Evolutionary conservation across 352 stramenopile species (phyloP), one percentile per base, ranked within the genome.

Genomic region (Pythium myriotylum): DNA sequence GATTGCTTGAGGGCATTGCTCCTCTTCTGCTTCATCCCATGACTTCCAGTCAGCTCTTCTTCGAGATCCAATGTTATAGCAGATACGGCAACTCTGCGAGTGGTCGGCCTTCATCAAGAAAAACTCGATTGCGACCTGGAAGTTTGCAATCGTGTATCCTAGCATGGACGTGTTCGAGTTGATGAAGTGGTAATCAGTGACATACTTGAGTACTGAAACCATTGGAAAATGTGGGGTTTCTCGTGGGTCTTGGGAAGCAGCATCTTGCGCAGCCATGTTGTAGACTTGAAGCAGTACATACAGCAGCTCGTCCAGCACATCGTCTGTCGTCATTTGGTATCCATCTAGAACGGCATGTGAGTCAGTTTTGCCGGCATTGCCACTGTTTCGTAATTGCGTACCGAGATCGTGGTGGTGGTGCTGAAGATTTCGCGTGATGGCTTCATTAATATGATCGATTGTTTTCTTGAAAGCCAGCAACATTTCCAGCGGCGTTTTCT

Each of bases 171-270:
- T 89, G 57, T 88, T 91, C 10, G 82, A 91, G 65, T 91, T 91
- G 70, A 94, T 89, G 53, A 94, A 92, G 43, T 92, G 85, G 53
- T 88, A 94, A 37, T 89, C 68, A 1, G 76, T 73, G 16, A 91
- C 88, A 70, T 92, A 94, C 67, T 74, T 69, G 20, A 94, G 64
- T 49, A 89, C 70, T 0, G 85, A 69, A 1, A 55, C 69, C 46
- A 94, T 72, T 4, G 81, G 78, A 35, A 91, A 88, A 12, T 45
- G 53, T 22, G 62, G 54, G 9, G 16, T 22, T 4, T 35, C 60
- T 6, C 49, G 17, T 17, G 46, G 49, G 22, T 60, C 56, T 14
- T 50, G 49, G 17, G 37, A 27, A 5, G 52, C 63, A 12, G 54
- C 62, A 29, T 58, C 35, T 7, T 61, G 41, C 8, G 47, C 39